Evolutionary conservation across 2,329 filamentous ascomycete species (phyloP).

Genomic region (Colletotrichum sp.): DNA sequence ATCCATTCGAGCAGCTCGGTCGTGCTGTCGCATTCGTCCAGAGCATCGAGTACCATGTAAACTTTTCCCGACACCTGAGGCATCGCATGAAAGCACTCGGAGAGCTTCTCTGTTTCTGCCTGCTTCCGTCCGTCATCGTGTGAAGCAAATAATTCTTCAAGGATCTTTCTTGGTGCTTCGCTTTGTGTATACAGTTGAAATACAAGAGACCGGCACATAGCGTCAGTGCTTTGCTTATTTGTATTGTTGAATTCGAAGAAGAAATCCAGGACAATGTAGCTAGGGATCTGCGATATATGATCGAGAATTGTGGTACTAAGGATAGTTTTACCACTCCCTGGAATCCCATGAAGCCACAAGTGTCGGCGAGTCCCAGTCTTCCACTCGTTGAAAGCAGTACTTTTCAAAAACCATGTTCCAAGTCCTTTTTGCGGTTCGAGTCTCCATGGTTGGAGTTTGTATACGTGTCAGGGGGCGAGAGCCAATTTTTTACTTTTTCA

Average conservation of each 20-base stretch:
- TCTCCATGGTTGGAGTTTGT: too few relatives aligned
- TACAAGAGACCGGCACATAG: slow-evolving; percentile 15
- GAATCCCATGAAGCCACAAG: slow-evolving; percentile 22
- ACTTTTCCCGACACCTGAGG: neutral
- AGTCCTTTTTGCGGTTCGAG: too few relatives aligned
- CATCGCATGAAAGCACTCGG: neutral
- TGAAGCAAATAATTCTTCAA: neutral
- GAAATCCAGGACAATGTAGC: neutral
- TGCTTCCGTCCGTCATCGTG: neutral
- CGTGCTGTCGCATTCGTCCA: neutral
- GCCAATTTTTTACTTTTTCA: too few relatives aligned
- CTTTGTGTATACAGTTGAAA: slow-evolving; percentile 22
- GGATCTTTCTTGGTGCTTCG: neutral
- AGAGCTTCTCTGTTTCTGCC: neutral
- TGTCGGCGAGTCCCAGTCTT: slow-evolving; percentile 13
- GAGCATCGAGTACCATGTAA: neutral
- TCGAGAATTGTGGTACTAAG: slow-evolving; percentile 19
- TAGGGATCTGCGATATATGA: neutral
- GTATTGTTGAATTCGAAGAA: slow-evolving; percentile 26
- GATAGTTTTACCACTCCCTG: slow-evolving; percentile 24
- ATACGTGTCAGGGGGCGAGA: too few relatives aligned
- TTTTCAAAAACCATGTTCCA: slow-evolving; percentile 15
- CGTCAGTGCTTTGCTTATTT: slow-evolving; percentile 18
- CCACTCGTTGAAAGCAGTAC: slow-evolving; percentile 18
- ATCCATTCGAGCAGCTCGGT: neutral